These are phyloP conservation scores for Sphaerobolus stellatus DNA, from an alignment of 1,284 basidiomycete genomes.

Conservation along the genomic window DNA sequence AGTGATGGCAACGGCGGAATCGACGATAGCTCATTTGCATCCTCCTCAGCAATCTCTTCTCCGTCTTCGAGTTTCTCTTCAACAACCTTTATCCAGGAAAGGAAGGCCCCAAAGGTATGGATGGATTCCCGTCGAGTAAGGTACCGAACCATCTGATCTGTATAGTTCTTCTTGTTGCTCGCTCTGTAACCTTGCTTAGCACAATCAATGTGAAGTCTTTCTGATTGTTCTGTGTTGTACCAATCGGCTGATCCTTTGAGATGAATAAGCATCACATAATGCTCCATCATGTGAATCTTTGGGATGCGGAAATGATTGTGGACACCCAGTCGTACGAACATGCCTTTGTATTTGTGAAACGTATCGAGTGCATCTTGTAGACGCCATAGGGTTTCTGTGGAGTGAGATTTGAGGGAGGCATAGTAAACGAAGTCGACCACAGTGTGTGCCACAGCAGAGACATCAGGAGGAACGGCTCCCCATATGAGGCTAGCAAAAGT, in stretches of 20 bases:
- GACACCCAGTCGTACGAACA: conserved; percentile 16
- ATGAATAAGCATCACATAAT: conserved; percentile 16
- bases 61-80: too few relatives aligned
- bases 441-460: neutral
- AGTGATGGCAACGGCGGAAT: too few relatives aligned
- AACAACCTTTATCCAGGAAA: too few relatives aligned
- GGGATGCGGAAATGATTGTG: conserved; percentile 22
- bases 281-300: conserved; percentile 21
- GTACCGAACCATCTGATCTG: neutral
- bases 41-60: too few relatives aligned
- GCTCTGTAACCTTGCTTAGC: conserved; percentile 17
- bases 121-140: neutral
- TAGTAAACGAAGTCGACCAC: conserved; percentile 19
- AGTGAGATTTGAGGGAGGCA: conserved; percentile 13
- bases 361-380: conserved; percentile 14
- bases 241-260: conserved; percentile 7
- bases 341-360: conserved; percentile 17
- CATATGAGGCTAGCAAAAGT: too few relatives aligned
- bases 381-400: conserved; percentile 13
- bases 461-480: neutral
- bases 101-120: neutral
- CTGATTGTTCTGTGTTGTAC: conserved; percentile 17
- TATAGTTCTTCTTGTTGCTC: conserved; percentile 15
- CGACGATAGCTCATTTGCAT: too few relatives aligned
- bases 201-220: conserved; percentile 19